A percentile compares a stretch with the other conserved stretches of the same genome.
Conservation (phyloP, 1,284 basidiomycete genomes). For the Rhodofomes roseus region DNA sequence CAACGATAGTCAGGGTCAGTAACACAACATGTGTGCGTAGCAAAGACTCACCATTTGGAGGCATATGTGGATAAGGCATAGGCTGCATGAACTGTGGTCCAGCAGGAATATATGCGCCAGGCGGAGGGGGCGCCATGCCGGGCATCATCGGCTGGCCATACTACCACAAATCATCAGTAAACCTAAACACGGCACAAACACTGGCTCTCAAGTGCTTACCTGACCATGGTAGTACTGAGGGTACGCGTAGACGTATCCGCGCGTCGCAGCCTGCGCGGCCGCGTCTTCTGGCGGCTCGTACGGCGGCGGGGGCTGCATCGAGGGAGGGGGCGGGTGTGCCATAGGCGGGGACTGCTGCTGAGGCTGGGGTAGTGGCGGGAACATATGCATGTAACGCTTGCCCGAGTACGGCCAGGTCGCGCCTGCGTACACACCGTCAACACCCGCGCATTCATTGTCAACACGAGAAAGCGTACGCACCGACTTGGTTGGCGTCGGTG, state of each 20-base stretch:
- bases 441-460: neutral
- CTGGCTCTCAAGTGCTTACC: conserved; percentile 34
- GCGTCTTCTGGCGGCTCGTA: conserved; percentile 61
- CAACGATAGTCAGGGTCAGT: conserved; percentile 1
- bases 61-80: conserved; percentile 80
- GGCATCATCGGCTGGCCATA: conserved; percentile 69
- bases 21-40: too few relatives aligned
- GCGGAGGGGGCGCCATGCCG: conserved; percentile 73
- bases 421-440: conserved; percentile 37
- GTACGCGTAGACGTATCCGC: conserved; percentile 69
- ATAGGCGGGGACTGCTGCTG: conserved; percentile 59
- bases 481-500: conserved; percentile 64
- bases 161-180: neutral
- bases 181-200: conserved; percentile 4
- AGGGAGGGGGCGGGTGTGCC: conserved; percentile 61
- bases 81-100: conserved; percentile 68
- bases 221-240: conserved; percentile 74
- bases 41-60: conserved; percentile 55
- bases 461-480: conserved; percentile 42
- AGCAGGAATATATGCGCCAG: conserved; percentile 68
- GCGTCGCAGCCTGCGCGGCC: conserved; percentile 53
- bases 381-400: conserved; percentile 79
- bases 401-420: conserved; percentile 87
- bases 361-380: conserved; percentile 57
- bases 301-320: conserved; percentile 57